Percentiles rank a stretch among this genome's conserved stretches.
Conservation (phyloP, 169 alveolate species). For the Besnoitia besnoiti region DNA sequence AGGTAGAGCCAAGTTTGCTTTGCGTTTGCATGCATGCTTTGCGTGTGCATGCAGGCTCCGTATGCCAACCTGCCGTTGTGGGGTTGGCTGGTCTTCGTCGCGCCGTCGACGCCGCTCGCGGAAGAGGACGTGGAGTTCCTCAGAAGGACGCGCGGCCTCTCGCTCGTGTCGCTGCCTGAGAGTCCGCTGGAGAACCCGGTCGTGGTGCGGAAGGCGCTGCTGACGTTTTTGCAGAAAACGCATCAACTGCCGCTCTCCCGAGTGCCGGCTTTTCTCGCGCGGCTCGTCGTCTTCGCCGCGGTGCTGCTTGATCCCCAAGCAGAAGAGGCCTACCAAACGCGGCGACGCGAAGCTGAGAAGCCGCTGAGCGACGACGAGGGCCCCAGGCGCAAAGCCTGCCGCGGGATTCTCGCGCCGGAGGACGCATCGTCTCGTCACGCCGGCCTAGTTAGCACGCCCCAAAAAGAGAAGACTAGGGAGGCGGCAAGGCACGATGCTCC, state of each 20-base stretch:
- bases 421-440: too few relatives aligned
- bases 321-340: background rate
- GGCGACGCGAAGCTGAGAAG: background rate
- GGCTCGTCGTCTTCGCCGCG: conserved; percentile 20
- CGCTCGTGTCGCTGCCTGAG: background rate
- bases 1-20: too few relatives aligned
- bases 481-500: too few relatives aligned
- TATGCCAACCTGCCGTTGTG: background rate
- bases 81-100: background rate
- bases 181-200: background rate
- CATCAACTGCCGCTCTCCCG: background rate
- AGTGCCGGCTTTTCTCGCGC: background rate
- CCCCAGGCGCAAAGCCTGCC: too few relatives aligned
- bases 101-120: background rate
- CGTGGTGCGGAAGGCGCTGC: background rate
- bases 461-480: too few relatives aligned
- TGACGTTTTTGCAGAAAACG: background rate
- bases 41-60: background rate
- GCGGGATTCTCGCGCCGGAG: too few relatives aligned
- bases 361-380: too few relatives aligned
- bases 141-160: background rate
- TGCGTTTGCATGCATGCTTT: too few relatives aligned
- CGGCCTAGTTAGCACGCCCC: too few relatives aligned
- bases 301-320: background rate
- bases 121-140: background rate